Percentiles rank a stretch among this genome's conserved stretches.
Evolutionary conservation across 768 basidiomycete species (phyloP).

Genomic region (Phylloporus sp.): DNA sequence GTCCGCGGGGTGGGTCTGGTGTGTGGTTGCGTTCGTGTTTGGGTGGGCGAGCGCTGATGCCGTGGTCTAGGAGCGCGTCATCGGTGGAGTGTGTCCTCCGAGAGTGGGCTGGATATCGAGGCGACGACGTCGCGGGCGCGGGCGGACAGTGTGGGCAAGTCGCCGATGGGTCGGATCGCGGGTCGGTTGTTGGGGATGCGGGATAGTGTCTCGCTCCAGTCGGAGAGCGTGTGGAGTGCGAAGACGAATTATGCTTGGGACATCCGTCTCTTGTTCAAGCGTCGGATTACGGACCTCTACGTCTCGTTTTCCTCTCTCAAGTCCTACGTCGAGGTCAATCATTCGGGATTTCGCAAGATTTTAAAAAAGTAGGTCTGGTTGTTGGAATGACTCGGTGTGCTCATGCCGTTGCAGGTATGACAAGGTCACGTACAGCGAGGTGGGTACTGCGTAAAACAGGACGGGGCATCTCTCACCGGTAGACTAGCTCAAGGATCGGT

Average conservation of each 20-base stretch:
- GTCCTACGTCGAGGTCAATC: constrained; percentile 89
- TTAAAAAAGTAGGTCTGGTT: constrained; percentile 78
- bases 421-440: constrained; percentile 80
- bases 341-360: constrained; percentile 92
- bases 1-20: constrained; percentile 25
- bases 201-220: constrained; percentile 45
- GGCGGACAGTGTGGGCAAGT: constrained; percentile 25
- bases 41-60: not conserved
- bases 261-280: constrained; percentile 81
- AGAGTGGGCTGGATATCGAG: constrained; percentile 35
- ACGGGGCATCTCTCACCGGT: not conserved
- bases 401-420: constrained; percentile 63
- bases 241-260: constrained; percentile 80
- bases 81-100: constrained; percentile 49
- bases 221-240: constrained; percentile 71
- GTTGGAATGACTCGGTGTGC: not conserved
- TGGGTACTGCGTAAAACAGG: constrained; percentile 20
- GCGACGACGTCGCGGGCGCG: constrained; percentile 24
- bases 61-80: constrained; percentile 13
- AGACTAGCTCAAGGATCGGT: constrained; percentile 67
- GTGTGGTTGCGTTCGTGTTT: not conserved
- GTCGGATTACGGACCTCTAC: constrained; percentile 80
- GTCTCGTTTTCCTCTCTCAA: constrained; percentile 70
- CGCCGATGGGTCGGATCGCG: constrained; percentile 39
- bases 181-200: constrained; percentile 49